Evolutionary conservation across 805 yeast genomes (phyloP).

Genomic region (Yarrowia alimentaria): DNA sequence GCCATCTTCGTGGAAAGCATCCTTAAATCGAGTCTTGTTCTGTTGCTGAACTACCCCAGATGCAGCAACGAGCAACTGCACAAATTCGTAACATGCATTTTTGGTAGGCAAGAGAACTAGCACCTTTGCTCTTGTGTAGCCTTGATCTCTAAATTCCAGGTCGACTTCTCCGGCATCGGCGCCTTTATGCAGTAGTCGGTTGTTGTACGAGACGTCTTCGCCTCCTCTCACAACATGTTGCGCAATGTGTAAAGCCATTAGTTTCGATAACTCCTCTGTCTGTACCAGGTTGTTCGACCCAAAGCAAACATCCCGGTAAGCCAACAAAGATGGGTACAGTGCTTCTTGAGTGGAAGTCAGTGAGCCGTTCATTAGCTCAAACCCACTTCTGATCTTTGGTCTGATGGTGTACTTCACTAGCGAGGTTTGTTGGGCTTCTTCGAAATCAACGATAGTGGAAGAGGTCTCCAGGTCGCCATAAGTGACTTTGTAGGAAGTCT

Average conservation of each 20-base stretch:
- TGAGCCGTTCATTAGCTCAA: conserved; percentile 3
- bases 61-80: conserved; percentile 57
- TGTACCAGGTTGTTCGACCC: neutral
- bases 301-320: conserved; percentile 5
- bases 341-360: neutral
- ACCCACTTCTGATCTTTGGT: conserved; percentile 1
- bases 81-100: conserved; percentile 67
- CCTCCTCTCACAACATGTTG: conserved; percentile 16
- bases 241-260: conserved; percentile 18
- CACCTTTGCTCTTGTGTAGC: conserved; percentile 90
- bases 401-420: conserved; percentile 5
- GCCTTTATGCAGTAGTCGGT: conserved; percentile 25
- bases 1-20: conserved; percentile 61
- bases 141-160: conserved; percentile 82
- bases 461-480: conserved; percentile 4
- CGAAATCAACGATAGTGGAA: conserved; percentile 3
- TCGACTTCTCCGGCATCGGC: conserved; percentile 48
- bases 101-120: conserved; percentile 82
- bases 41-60: conserved; percentile 76
- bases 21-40: conserved; percentile 69
- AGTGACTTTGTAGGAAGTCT: conserved; percentile 1
- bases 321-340: neutral
- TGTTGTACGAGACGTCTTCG: conserved; percentile 11
- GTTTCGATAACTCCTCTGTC: conserved; percentile 16
- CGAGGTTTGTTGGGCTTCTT: conserved; percentile 1